Conservation (phyloP, 75 land plant species). For the Picea sitchensis region DNA sequence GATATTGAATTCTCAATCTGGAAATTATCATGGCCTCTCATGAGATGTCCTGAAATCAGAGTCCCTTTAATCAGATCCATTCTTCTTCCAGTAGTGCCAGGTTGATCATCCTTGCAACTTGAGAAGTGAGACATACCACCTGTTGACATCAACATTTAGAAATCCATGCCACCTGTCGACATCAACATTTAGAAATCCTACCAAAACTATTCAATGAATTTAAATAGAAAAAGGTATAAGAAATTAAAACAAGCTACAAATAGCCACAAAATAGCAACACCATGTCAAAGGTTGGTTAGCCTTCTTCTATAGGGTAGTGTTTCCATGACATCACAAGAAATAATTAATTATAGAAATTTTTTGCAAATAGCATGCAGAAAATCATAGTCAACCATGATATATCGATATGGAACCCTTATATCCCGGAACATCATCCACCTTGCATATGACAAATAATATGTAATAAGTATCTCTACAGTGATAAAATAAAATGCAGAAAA, state of each 20-base stretch:
- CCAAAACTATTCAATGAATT: too few relatives aligned
- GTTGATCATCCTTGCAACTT: slow-evolving; percentile 3
- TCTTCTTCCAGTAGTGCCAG: slow-evolving; percentile 1
- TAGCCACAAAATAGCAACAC: neutral
- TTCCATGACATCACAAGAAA: neutral
- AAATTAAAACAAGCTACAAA: neutral
- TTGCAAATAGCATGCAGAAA: neutral
- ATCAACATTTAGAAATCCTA: neutral
- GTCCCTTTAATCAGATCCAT: neutral
- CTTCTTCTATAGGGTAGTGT: neutral
- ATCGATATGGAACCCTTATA: too few relatives aligned
- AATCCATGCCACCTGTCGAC: slow-evolving; percentile 1
- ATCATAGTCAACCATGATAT: too few relatives aligned
- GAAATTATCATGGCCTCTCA: neutral
- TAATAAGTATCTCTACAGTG: too few relatives aligned
- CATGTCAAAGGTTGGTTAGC: neutral
- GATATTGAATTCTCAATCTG: neutral
- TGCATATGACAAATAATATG: too few relatives aligned
- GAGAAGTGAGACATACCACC: slow-evolving; percentile 4
- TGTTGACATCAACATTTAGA: neutral
- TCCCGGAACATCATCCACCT: too few relatives aligned
- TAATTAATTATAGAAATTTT: neutral
- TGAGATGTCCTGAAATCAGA: neutral
- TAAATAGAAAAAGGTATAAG: neutral
- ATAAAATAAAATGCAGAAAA: too few relatives aligned